phyloP scores from a whole-genome alignment of 805 yeast genomes.

The Blastobotrys mokoenaii region DNA sequence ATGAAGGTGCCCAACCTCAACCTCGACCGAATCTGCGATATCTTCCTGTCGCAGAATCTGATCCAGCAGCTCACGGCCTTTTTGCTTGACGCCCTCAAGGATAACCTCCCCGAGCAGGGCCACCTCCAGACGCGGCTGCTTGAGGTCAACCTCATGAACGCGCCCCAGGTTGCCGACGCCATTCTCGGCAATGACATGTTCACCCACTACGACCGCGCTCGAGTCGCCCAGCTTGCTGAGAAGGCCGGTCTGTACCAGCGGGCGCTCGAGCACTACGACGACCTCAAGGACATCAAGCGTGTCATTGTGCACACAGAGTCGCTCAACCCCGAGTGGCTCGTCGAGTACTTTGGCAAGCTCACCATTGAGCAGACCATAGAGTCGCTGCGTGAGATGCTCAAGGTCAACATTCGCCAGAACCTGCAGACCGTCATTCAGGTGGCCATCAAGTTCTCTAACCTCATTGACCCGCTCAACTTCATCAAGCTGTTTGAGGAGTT shows the following conservation, averaged over 20 bases:
- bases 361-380: conserved; percentile 89
- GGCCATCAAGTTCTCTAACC: conserved; percentile 91
- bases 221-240: conserved; percentile 87
- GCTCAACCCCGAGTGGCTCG: conserved; percentile 90
- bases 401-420: conserved; percentile 71
- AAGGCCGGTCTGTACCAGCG: conserved; percentile 94
- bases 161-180: conserved; percentile 99
- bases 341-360: conserved; percentile 83
- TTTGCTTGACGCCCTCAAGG: conserved; percentile 88
- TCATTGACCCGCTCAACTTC: conserved; percentile 77
- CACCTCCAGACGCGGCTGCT: conserved; percentile 90
- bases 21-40: conserved; percentile 81
- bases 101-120: conserved; percentile 89
- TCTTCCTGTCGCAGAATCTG: conserved; percentile 87
- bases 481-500: conserved; percentile 90
- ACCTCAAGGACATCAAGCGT: conserved; percentile 90
- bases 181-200: conserved; percentile 93
- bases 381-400: conserved; percentile 79
- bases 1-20: conserved; percentile 57
- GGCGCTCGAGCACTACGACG: conserved; percentile 93
- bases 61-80: conserved; percentile 98
- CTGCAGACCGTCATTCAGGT: conserved; percentile 92
- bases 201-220: conserved; percentile 88
- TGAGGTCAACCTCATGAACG: conserved; percentile 87
- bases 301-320: conserved; percentile 77